These are phyloP conservation scores for Citrus cavaleriei DNA, from an alignment of 345 rosid species.

Conservation along the genomic window DNA sequence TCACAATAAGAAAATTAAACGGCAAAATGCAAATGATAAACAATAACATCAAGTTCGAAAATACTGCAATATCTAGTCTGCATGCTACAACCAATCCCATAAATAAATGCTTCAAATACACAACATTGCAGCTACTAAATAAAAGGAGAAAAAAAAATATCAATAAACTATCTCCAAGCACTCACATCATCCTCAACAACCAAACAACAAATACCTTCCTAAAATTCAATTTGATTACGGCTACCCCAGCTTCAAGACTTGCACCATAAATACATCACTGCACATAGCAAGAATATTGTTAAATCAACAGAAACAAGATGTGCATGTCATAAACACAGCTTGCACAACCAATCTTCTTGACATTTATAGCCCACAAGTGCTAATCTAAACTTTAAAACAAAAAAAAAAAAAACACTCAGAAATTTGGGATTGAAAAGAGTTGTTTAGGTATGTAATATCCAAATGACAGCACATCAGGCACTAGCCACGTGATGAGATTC, in stretches of 20 bases:
- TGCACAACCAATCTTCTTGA: no score
- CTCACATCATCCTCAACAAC: background rate
- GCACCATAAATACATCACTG: constrained; percentile 2
- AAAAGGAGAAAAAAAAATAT: background rate
- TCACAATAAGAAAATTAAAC: background rate
- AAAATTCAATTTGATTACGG: background rate
- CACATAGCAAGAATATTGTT: background rate
- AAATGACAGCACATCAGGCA: background rate
- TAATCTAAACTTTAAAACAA: background rate
- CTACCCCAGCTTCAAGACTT: background rate
- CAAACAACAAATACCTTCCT: background rate
- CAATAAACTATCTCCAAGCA: background rate
- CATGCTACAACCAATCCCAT: background rate
- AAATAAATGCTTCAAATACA: background rate
- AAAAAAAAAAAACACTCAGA: no score
- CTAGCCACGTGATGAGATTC: background rate
- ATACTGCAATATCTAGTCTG: background rate
- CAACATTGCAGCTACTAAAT: background rate
- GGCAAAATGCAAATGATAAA: background rate
- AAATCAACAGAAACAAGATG: background rate
- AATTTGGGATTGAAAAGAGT: no score
- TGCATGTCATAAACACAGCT: no score
- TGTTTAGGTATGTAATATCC: background rate
- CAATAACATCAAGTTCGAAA: no score
- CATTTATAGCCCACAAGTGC: background rate